phyloP scores from a whole-genome alignment of 2,329 filamentous ascomycete genomes.

The Botrytis hyacinthi region DNA sequence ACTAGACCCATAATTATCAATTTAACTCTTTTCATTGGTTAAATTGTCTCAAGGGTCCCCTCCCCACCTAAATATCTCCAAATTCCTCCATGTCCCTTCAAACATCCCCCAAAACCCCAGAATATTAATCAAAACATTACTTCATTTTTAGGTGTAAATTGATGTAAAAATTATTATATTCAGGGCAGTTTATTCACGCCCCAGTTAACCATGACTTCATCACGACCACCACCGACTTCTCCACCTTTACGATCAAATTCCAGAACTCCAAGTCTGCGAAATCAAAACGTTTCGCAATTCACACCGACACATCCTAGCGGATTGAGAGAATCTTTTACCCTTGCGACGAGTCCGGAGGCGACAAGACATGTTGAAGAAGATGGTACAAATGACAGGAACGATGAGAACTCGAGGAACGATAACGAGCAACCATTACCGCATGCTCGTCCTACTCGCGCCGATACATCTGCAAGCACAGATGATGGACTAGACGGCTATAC shows the following conservation, averaged over 20 bases:
- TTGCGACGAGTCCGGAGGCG: constrained; percentile 28
- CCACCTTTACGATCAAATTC: constrained; percentile 9
- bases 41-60: not conserved
- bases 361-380: constrained; percentile 20
- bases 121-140: constrained; percentile 3
- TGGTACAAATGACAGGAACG: constrained; percentile 24
- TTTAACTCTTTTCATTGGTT: constrained; percentile 4
- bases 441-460: constrained; percentile 27
- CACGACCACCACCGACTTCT: constrained; percentile 11
- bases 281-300: constrained; percentile 17
- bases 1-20: not conserved
- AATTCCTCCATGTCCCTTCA: not conserved
- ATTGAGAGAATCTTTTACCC: constrained; percentile 35
- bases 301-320: constrained; percentile 33
- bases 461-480: constrained; percentile 24
- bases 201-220: constrained; percentile 15
- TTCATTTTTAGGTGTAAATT: not conserved
- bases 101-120: not conserved
- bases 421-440: constrained; percentile 24
- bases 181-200: not conserved
- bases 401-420: not conserved
- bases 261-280: constrained; percentile 15
- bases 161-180: constrained; percentile 10
- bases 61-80: constrained; percentile 2
- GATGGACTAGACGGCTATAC: constrained; percentile 22